phyloP scores from a whole-genome alignment of 2,329 filamentous ascomycete genomes.

The Teratosphaeria gauchensis region DNA sequence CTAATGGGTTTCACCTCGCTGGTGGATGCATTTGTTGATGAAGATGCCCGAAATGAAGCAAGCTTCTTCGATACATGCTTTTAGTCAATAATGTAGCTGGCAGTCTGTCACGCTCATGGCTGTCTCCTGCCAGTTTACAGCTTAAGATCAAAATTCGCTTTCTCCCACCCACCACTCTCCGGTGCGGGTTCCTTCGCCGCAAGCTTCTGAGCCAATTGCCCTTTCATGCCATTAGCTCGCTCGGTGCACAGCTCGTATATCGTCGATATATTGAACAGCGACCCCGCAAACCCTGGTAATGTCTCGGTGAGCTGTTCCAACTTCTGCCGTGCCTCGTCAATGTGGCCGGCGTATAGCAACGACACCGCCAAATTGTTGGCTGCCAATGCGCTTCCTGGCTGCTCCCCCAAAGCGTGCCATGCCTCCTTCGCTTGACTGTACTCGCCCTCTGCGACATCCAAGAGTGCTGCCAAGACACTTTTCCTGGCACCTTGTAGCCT shows the following conservation, averaged over 20 bases:
- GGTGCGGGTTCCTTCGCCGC: slow-evolving; percentile 12
- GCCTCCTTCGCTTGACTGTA: slow-evolving; percentile 53
- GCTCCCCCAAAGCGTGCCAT: slow-evolving; percentile 48
- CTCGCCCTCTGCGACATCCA: slow-evolving; percentile 68
- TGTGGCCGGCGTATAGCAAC: slow-evolving; percentile 67
- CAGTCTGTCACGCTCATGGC: too few species aligned
- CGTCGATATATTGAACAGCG: slow-evolving; percentile 77
- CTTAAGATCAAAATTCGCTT: slow-evolving; percentile 22
- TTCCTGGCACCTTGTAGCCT: slow-evolving; percentile 46
- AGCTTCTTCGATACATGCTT: not conserved
- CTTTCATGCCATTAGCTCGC: slow-evolving; percentile 59
- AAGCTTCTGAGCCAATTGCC: slow-evolving; percentile 45
- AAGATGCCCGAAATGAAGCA: not conserved
- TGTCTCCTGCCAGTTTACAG: slow-evolving; percentile 7
- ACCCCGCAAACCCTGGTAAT: slow-evolving; percentile 49
- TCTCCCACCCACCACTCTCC: slow-evolving; percentile 22
- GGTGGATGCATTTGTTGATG: not conserved
- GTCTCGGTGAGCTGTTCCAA: slow-evolving; percentile 57
- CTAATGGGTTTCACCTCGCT: not conserved
- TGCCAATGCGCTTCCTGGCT: slow-evolving; percentile 55
- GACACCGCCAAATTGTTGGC: slow-evolving; percentile 77
- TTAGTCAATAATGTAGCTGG: not conserved
- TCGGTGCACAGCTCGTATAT: slow-evolving; percentile 90
- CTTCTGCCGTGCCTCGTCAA: slow-evolving; percentile 59
- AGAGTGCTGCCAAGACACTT: slow-evolving; percentile 32